Evolutionary conservation across 257 asterid species (phyloP), one percentile per base, ranked within the genome.

Genomic region (Mentha longifolia): DNA sequence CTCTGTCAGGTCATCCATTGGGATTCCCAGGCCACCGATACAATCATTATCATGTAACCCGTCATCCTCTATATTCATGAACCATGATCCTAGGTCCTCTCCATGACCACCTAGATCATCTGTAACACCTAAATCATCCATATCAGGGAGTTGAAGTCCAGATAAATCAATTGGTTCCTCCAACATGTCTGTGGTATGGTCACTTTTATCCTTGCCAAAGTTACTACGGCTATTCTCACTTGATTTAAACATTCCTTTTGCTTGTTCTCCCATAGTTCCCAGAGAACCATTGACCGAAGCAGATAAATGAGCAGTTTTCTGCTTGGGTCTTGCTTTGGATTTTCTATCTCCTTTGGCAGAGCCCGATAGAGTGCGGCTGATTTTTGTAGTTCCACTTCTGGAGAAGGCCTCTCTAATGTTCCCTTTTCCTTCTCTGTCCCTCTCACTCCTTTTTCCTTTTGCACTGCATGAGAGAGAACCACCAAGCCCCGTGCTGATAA

Each of bases 121-220:
- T n/a, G n/a, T n/a, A n/a, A n/a, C n/a, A n/a, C n/a, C n/a, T n/a
- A n/a, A n/a, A n/a, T n/a, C n/a, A 74, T 86, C 96, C 89, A 92
- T 90, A 63, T 73, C 97, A 62, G 98, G 97, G 73, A 93, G 88
- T 78, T 87, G 96, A 65, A 93, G 78, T 71, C 88, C 84, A 50
- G 98, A 90, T 74, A 90, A 78, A 79, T 93, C 97, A 55, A 93
- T 86, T 61, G 98, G 95, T n/a, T 93, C 96, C 78, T 93, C 98
- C 88, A n/a, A n/a, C n/a, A 81, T 81, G 69, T 85, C 97, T 77
- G 55, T 68, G 79, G 65, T 31, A 81, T 70, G 59, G 12, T 83
- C 82, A 25, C 60, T 79, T 35, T 79, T 83, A 72, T 78, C 88
- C 74, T 79, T 81, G 67, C 67, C 80, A 60, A 35, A 76, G 56